A percentile compares a stretch with the other conserved stretches of the same genome.
Conservation (phyloP, 202 grass and related monocot genomes). For the Brachypodium distachyon region DNA sequence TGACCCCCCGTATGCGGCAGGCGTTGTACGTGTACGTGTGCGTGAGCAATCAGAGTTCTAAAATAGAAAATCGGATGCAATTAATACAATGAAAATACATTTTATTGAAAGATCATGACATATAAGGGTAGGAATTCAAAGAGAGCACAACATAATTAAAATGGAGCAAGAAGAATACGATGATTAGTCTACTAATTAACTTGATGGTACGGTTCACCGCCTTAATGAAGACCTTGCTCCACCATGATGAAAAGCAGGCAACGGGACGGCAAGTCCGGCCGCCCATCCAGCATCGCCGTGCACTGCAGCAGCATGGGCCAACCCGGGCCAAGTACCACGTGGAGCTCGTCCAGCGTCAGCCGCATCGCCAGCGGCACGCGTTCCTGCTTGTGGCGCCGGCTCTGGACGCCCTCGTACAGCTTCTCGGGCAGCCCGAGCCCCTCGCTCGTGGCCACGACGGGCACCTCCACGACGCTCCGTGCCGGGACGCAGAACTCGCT, state of each 20-base stretch:
- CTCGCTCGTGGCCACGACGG: background rate
- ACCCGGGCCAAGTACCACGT: no score
- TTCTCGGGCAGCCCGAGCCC: background rate
- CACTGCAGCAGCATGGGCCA: background rate
- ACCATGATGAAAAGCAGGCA: background rate
- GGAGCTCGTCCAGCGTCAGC: background rate
- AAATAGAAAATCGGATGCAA: no score
- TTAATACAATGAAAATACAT: no score
- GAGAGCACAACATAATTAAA: no score
- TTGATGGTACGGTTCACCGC: background rate
- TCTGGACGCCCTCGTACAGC: background rate
- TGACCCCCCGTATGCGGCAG: no score
- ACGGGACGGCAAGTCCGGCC: background rate
- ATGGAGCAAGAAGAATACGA: background rate
- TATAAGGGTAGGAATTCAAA: no score
- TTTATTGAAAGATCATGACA: no score
- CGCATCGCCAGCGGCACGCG: background rate
- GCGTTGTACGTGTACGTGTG: no score
- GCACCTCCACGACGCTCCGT: background rate
- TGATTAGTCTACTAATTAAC: background rate
- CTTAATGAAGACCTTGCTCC: background rate
- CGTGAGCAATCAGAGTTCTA: no score
- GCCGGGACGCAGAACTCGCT: background rate
- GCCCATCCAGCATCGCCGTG: constrained; percentile 6
- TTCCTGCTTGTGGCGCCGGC: background rate